A percentile compares a stretch with the other conserved stretches of the same genome.
phyloP scores from a whole-genome alignment of 129 eudicot species.

The carrot (Daucus carota) region DH1_v3.0 NC_030386.2:36318001-36318500 shows the following conservation, averaged over 20 bases:
- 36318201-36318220: conserved; percentile 84
- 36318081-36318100: too few relatives aligned
- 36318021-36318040: too few relatives aligned
- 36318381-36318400: neutral
- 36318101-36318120: neutral
- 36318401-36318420: neutral
- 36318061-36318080: too few relatives aligned
- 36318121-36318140: neutral
- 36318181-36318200: conserved; percentile 51
- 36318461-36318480: neutral
- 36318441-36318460: neutral
- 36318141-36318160: neutral
- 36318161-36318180: neutral
- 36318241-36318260: conserved; percentile 53
- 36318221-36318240: conserved; percentile 75
- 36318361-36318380: conserved; percentile 11
- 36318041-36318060: too few relatives aligned
- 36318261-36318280: conserved; percentile 54
- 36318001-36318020: too few relatives aligned
- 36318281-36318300: conserved; percentile 71
- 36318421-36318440: neutral
- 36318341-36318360: conserved; percentile 95
- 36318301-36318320: conserved; percentile 65
- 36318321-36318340: conserved; percentile 48
- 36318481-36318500: neutral